These are phyloP conservation scores for Neurospora sp. DNA, from an alignment of 495 filamentous ascomycete genomes.

Conservation along the genomic window DNA sequence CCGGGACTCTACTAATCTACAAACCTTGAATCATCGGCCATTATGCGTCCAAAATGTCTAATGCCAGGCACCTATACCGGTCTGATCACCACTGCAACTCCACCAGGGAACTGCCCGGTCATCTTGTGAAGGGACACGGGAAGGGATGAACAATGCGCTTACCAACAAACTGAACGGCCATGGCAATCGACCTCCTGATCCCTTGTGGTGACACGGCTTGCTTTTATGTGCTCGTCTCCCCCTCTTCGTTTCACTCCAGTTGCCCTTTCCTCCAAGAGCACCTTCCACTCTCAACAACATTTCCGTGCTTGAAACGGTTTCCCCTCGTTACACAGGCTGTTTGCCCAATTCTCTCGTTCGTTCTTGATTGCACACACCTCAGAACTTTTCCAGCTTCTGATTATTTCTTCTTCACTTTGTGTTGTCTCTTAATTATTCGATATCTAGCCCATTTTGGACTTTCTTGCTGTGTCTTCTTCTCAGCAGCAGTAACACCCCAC, in stretches of 20 bases:
- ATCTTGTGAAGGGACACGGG: not conserved
- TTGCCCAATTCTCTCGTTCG: not conserved
- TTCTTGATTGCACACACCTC: not conserved
- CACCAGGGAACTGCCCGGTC: not conserved
- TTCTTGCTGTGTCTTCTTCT: not conserved
- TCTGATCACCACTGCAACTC: not conserved
- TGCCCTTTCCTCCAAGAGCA: not conserved
- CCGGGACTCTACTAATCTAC: not conserved
- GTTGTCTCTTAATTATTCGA: not conserved
- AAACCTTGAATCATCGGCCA: not conserved
- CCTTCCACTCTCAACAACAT: not conserved
- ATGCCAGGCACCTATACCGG: not conserved
- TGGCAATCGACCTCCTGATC: not conserved
- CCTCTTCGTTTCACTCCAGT: not conserved
- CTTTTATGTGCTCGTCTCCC: not conserved
- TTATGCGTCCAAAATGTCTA: not conserved
- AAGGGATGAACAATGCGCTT: not conserved
- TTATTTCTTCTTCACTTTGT: not conserved
- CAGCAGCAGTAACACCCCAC: not conserved
- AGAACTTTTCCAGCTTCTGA: not conserved
- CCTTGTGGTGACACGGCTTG: not conserved
- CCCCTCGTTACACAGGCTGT: not conserved
- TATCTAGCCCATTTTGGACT: not conserved
- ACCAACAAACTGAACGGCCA: not conserved
- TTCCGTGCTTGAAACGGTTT: not conserved